These are phyloP conservation scores for Hyphodiscus hymeniophilus DNA, from an alignment of 495 filamentous ascomycete genomes.

Conservation along the genomic window DNA sequence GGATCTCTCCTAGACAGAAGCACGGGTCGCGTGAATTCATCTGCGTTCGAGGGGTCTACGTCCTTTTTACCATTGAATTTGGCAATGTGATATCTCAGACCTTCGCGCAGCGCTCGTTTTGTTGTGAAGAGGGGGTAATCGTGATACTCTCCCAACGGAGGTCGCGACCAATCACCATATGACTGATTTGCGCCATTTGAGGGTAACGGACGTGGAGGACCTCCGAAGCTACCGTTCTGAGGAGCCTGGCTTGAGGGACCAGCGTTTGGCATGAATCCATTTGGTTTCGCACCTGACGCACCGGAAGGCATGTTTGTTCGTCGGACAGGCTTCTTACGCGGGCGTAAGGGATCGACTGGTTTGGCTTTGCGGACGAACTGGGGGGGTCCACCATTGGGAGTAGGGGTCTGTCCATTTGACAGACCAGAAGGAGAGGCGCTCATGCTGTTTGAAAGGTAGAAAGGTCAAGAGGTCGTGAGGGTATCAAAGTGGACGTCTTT, in stretches of 20 bases:
- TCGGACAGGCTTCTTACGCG: slow-evolving; percentile 45
- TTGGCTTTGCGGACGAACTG: slow-evolving; percentile 38
- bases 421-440: slow-evolving; percentile 47
- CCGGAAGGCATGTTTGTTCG: slow-evolving; percentile 22
- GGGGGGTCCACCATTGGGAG: slow-evolving; percentile 25
- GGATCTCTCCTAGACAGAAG: slow-evolving; percentile 84
- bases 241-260: not conserved
- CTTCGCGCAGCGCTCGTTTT: slow-evolving; percentile 69
- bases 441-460: no score
- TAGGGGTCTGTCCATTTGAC: slow-evolving; percentile 37
- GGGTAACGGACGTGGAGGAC: slow-evolving; percentile 7
- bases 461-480: not conserved
- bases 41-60: slow-evolving; percentile 66
- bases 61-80: slow-evolving; percentile 52
- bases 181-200: slow-evolving; percentile 28
- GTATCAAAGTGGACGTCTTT: not conserved
- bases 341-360: slow-evolving; percentile 58
- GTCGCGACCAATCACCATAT: slow-evolving; percentile 53
- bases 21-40: slow-evolving; percentile 81
- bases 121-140: slow-evolving; percentile 75
- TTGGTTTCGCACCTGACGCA: slow-evolving; percentile 20
- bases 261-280: slow-evolving; percentile 8
- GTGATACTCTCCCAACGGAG: slow-evolving; percentile 39
- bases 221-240: not conserved
- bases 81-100: slow-evolving; percentile 79